A percentile compares a stretch with the other conserved stretches of the same genome.
phyloP scores from a whole-genome alignment of 176 grass and related monocot genomes.

The Tillandsia fasciculata region DNA sequence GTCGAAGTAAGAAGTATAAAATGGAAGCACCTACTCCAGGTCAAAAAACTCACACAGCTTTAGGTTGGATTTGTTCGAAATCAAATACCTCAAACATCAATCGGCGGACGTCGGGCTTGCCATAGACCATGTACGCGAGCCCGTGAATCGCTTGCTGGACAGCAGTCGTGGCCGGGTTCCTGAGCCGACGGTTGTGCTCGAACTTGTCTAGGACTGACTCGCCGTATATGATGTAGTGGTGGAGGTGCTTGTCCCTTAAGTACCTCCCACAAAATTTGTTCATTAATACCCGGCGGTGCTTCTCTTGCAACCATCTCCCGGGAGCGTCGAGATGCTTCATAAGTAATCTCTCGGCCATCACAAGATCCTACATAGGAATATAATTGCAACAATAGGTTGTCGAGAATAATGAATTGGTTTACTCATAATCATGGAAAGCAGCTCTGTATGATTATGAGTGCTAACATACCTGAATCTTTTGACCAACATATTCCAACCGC shows the following conservation, averaged over 20 bases:
- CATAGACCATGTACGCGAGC: conserved; percentile 73
- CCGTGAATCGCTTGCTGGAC: conserved; percentile 90
- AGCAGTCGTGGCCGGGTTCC: conserved; percentile 84
- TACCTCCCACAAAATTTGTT: conserved; percentile 96
- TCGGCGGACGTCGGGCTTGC: conserved; percentile 75
- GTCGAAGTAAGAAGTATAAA: no score
- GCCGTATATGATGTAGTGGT: conserved; percentile 72
- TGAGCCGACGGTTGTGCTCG: conserved; percentile 74
- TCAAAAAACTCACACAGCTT: conserved; percentile 49
- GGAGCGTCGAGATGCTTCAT: conserved; percentile 99
- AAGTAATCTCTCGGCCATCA: conserved; percentile 83
- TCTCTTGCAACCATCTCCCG: conserved; percentile 83
- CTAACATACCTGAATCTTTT: conserved; percentile 85
- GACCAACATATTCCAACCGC: conserved; percentile 83
- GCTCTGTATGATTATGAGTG: no score
- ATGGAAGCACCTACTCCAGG: background rate
- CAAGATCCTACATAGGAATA: conserved; percentile 55
- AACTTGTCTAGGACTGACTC: conserved; percentile 78
- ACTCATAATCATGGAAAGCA: background rate
- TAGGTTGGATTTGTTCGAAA: conserved; percentile 89
- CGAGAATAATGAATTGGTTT: background rate
- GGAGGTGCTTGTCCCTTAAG: conserved; percentile 76
- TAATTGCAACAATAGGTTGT: background rate
- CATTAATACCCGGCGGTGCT: conserved; percentile 76
- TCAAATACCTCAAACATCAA: conserved; percentile 98